Evolutionary conservation across 495 filamentous ascomycete genomes (phyloP).

Genomic region (Lasiosphaeris hirsuta): DNA sequence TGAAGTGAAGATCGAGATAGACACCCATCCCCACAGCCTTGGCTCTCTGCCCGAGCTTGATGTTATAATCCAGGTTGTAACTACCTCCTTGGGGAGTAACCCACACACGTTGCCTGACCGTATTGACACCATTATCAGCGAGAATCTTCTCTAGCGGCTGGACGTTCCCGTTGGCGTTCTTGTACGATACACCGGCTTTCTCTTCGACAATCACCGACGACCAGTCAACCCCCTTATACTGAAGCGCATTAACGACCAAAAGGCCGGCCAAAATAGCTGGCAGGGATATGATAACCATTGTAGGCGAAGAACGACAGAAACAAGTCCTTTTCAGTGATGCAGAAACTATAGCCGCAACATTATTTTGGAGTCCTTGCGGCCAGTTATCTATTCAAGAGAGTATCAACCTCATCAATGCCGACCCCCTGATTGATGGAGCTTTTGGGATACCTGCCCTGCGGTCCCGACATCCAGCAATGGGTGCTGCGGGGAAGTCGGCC

Average conservation of each 20-base stretch:
- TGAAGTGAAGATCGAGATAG: constrained; percentile 69
- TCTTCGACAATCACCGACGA: constrained; percentile 67
- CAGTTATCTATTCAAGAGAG: not conserved
- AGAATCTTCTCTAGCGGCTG: constrained; percentile 63
- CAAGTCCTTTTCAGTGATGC: not conserved
- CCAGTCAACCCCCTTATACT: constrained; percentile 69
- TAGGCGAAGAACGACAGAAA: not conserved
- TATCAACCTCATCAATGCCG: not conserved
- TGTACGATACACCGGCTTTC: constrained; percentile 57
- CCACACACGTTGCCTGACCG: constrained; percentile 69
- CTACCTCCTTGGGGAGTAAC: constrained; percentile 63
- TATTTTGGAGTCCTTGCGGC: not conserved
- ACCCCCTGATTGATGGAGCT: constrained; percentile 26
- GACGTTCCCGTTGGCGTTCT: constrained; percentile 48
- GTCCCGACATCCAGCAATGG: not conserved
- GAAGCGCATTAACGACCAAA: constrained; percentile 39
- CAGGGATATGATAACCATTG: constrained; percentile 20
- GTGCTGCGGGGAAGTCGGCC: constrained; percentile 1
- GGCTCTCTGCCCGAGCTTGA: constrained; percentile 61
- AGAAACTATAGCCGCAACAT: not conserved
- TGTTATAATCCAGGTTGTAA: constrained; percentile 67
- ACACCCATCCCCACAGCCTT: constrained; percentile 61
- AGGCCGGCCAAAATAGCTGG: constrained; percentile 19
- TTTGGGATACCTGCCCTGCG: not conserved
- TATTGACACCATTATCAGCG: constrained; percentile 62